Conservation (phyloP, 2,329 filamentous ascomycete species). For the Bipolaris bicolor region DNA sequence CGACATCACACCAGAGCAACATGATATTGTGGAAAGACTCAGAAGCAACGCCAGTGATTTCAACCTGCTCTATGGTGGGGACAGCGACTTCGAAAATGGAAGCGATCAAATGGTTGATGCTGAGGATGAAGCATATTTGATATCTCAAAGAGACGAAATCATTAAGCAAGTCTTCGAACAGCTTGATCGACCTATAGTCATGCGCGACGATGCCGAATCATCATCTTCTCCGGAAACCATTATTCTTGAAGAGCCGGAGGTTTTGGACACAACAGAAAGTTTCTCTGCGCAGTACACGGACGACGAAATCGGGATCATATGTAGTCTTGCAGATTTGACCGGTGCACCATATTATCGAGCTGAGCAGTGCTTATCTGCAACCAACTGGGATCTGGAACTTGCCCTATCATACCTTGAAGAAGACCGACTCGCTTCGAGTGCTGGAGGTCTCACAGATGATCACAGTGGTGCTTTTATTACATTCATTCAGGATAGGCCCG, state of each 20-base stretch:
- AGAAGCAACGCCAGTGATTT: neutral
- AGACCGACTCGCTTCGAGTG: neutral
- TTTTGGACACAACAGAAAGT: neutral
- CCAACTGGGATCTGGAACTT: neutral
- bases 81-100: neutral
- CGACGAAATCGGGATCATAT: neutral
- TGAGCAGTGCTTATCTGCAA: neutral
- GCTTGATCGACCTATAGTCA: neutral
- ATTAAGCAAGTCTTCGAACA: slow-evolving; percentile 7
- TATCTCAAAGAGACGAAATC: neutral
- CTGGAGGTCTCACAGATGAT: neutral
- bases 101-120: neutral
- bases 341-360: neutral
- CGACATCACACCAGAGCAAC: slow-evolving; percentile 2
- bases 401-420: slow-evolving; percentile 1
- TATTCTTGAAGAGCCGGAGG: neutral
- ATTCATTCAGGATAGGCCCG: neutral
- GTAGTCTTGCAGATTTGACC: neutral
- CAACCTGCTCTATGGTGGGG: neutral
- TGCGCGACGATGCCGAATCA: neutral
- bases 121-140: neutral
- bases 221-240: neutral
- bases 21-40: neutral
- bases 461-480: neutral
- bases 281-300: neutral